A percentile compares a stretch with the other conserved stretches of the same genome.
phyloP scores from a whole-genome alignment of 1,284 basidiomycete genomes.

The Mycena citricolor region DNA sequence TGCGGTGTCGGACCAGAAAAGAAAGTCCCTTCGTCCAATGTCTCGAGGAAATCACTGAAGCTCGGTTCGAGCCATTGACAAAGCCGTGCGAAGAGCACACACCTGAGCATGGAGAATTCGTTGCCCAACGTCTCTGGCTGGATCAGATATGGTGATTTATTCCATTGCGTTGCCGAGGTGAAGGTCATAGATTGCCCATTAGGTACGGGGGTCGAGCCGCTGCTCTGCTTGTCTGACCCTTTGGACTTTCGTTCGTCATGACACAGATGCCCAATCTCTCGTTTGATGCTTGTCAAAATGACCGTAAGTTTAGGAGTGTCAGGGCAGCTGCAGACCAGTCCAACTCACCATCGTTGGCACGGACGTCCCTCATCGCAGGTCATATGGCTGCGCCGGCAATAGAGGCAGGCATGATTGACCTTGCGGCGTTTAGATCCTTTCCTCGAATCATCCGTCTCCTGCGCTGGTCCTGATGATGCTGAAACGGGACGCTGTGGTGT shows the following conservation, averaged over 20 bases:
- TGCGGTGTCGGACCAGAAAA: constrained; percentile 52
- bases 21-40: constrained; percentile 71
- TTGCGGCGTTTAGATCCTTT: constrained; percentile 71
- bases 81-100: constrained; percentile 36
- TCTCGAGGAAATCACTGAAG: constrained; percentile 83
- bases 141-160: constrained; percentile 41
- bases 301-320: constrained; percentile 11
- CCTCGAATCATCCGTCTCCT: constrained; percentile 48
- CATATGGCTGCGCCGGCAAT: constrained; percentile 93
- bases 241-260: constrained; percentile 78
- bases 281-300: constrained; percentile 68
- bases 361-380: constrained; percentile 89
- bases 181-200: constrained; percentile 31
- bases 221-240: constrained; percentile 43
- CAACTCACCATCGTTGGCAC: constrained; percentile 83
- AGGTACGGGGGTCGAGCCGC: constrained; percentile 24
- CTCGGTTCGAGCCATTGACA: too few species aligned
- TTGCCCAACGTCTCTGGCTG: constrained; percentile 72
- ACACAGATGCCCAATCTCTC: constrained; percentile 89
- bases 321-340: constrained; percentile 7
- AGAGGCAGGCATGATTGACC: constrained; percentile 90
- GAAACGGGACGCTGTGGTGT: neutral
- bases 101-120: constrained; percentile 82
- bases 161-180: constrained; percentile 20
- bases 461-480: constrained; percentile 1